Base-by-base conservation (phyloP, 352 stramenopile species). In the Thraustochytrium striatum region DNA sequence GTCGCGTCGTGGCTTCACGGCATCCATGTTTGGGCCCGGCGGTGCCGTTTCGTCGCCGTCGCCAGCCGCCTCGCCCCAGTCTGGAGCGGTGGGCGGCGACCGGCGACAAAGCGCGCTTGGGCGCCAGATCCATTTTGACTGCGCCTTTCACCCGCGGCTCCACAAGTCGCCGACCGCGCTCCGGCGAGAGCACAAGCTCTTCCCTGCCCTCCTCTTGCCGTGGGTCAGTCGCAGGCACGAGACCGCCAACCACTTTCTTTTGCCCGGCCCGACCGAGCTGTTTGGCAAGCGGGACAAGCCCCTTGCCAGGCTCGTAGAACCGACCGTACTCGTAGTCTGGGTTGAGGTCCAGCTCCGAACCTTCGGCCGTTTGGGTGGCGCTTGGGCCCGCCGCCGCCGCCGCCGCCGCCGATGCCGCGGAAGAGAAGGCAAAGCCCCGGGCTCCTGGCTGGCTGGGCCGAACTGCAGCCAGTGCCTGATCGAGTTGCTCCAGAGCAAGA, bases 291-390 rank as follows among this genome's bases (percentile, higher is more conserved):
- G 33, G 9, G 13, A 62, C 9, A 9, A 62, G 55, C 9, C 32
- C 32, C 55, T 62, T 62, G 16, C 55, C 55, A 9, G 55, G 55
- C 32, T 62, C 55, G n/a, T 62, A 62, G 25, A 62, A 62, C 32
- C 25, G 9, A n/a, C 55, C 55, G 33, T 25, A 62, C 32, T 62
- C 55, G 55, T 62, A 62, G 33, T 62, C 25, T 16, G 55, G 55
- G 9, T 62, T n/a, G 25, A 62, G 55, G 33, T 62, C 55, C 9
- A 62, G 55, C 9, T 16, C 55, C 25, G 33, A n/a, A n/a, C n/a
- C n/a, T n/a, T 25, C 55, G 33, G 33, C 9, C 32, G 9, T 62
- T 62, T 62, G n/a, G n/a, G 25, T 62, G 33, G 9, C 25, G 55
- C 55, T 25, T 62, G 8, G 33, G 55, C 25, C 25, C 55, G 55